Base-by-base conservation (phyloP, 768 basidiomycete genomes). In the Macrolepiota fuliginosa region DNA sequence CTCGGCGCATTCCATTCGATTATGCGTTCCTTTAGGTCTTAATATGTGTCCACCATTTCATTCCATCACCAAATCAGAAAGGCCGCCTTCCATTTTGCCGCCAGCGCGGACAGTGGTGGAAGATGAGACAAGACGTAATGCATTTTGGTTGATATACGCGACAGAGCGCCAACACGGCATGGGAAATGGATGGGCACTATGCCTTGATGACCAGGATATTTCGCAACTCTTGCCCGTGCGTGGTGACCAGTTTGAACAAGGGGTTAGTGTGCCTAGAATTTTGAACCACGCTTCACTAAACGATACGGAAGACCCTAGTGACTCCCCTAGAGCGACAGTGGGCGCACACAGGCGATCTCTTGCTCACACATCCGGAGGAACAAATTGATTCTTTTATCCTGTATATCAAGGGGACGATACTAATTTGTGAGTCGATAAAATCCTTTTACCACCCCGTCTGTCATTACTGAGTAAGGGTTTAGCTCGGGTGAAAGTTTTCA, bases 81-180 rank as follows among this genome's bases (percentile, higher is more conserved):
- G 84, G 39, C 79, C 85, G 0, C 73, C 83, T n/a, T 83, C 88
- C 6, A 81, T 91, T 55, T 69, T 91, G 15, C 76, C 80, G 0
- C 77, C 84, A 2, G 83, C 89, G n/a, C 77, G 78, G 47, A 86
- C 81, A 35, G 80, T 84, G 1, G 74, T 86, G 6, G 90, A 91
- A 70, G 88, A 88, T 36, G 91, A 91, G 71, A 83, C 77, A 42
- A 79, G 91, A 54, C 78, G 89, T 58, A 91, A 91, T 66, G 78
- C 83, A 1, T 90, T 91, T 67, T 92, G 90, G 85, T 67, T 89
- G 50, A 85, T 88, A 9, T 91, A 91, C 69, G 79, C 85, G 5
- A 76, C 80, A 49, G 90, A 92, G 65, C 83, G 90, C 27, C 81
- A 86, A 63, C 83, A 85, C 59, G 85, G 88, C 4, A 82, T 81